Percentiles rank a stretch among this genome's conserved stretches.
These are phyloP conservation scores for Calamus simplicifolius DNA, from an alignment of 176 grass and related monocot species.

Conservation along the genomic window DNA sequence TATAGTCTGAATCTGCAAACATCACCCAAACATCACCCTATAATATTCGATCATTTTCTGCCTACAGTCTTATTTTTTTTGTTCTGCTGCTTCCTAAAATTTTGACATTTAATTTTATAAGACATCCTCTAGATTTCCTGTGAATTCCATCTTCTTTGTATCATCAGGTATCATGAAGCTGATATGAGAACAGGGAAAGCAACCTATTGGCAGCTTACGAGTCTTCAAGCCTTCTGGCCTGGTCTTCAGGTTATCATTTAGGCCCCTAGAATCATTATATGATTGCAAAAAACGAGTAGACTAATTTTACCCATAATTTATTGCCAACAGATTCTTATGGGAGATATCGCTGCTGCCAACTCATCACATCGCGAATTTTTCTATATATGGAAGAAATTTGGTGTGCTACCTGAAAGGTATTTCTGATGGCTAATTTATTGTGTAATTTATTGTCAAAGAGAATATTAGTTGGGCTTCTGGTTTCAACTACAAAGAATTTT, in stretches of 20 bases:
- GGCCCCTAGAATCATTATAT: not conserved
- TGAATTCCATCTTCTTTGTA: not conserved
- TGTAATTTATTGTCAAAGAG: no score
- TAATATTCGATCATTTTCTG: no score
- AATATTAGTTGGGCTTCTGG: no score
- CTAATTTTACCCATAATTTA: not conserved
- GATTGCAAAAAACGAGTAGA: conserved; percentile 8
- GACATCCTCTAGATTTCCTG: not conserved
- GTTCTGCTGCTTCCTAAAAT: no score
- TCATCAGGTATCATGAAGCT: conserved; percentile 86
- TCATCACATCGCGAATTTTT: conserved; percentile 91
- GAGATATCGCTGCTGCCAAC: conserved; percentile 92
- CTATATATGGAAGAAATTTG: conserved; percentile 88
- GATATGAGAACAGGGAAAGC: conserved; percentile 94
- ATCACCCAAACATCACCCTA: no score
- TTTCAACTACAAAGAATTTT: no score
- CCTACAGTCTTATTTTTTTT: no score
- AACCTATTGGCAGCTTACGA: conserved; percentile 98
- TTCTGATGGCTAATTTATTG: not conserved
- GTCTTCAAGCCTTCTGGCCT: conserved; percentile 98
- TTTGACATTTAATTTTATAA: not conserved
- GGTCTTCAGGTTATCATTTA: conserved; percentile 71
- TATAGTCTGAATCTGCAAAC: no score
- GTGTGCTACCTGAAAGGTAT: conserved; percentile 93
- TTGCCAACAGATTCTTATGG: conserved; percentile 67